These are phyloP conservation scores for Sporisorium iseilematis-ciliati DNA, from an alignment of 1,284 basidiomycete genomes.

Conservation along the genomic window DNA sequence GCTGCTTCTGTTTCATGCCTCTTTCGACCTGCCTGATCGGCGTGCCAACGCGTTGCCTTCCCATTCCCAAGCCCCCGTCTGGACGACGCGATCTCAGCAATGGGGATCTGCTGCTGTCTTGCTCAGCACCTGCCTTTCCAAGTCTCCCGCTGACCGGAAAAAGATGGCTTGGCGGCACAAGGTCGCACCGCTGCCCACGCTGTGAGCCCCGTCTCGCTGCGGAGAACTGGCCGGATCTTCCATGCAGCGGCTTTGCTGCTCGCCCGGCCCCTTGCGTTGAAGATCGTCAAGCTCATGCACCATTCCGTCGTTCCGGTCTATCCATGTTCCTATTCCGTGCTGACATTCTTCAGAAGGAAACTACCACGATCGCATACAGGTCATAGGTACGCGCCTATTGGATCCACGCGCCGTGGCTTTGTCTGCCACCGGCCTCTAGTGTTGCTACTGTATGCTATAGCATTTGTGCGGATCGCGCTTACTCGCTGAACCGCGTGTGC, in stretches of 20 bases:
- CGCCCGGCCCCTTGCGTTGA: conserved; percentile 32
- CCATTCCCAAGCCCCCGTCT: conserved; percentile 3
- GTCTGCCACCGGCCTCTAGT: not conserved
- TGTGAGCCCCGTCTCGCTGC: not conserved
- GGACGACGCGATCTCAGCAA: not conserved
- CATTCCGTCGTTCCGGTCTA: not conserved
- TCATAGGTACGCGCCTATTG: not conserved
- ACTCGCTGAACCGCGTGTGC: no score
- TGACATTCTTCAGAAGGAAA: not conserved
- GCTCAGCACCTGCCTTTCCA: not conserved
- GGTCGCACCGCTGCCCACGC: not conserved
- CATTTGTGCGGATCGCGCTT: not conserved
- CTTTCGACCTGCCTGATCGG: not conserved
- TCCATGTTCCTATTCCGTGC: not conserved
- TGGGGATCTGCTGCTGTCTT: not conserved
- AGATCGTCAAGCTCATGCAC: conserved; percentile 21
- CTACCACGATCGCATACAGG: not conserved
- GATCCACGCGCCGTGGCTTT: not conserved
- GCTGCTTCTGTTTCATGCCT: conserved; percentile 1
- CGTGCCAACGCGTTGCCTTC: not conserved
- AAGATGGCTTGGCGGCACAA: not conserved
- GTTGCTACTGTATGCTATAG: not conserved
- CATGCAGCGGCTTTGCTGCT: conserved; percentile 7
- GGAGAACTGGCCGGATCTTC: conserved; percentile 10
- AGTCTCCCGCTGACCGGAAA: not conserved